phyloP scores from a whole-genome alignment of 2,329 filamentous ascomycete genomes.

The Talaromyces rugulosus region DNA sequence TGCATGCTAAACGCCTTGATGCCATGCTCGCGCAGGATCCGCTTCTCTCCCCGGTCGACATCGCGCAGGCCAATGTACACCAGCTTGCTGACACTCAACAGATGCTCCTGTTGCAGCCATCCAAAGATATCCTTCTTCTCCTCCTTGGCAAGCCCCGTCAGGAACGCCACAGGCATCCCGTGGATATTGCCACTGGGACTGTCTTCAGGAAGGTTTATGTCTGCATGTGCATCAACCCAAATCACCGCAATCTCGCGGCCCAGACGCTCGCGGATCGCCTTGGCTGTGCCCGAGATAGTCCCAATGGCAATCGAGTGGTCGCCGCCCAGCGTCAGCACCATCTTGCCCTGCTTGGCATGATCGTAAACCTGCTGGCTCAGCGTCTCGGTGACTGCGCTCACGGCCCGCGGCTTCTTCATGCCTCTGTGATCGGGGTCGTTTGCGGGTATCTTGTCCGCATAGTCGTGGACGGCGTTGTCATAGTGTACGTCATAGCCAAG shows the following conservation, averaged over 20 bases:
- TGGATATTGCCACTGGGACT: conserved; percentile 91
- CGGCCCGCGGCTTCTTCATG: conserved; percentile 91
- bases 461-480: conserved; percentile 76
- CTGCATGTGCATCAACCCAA: conserved; percentile 97
- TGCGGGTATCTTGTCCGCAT: conserved; percentile 67
- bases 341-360: conserved; percentile 75
- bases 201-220: conserved; percentile 94
- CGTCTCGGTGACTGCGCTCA: conserved; percentile 76
- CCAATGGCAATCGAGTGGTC: conserved; percentile 97
- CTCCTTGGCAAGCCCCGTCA: conserved; percentile 78
- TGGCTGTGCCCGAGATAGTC: conserved; percentile 80
- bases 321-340: conserved; percentile 89
- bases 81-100: conserved; percentile 70
- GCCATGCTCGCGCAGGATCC: conserved; percentile 77
- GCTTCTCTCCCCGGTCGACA: conserved; percentile 91
- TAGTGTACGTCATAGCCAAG: conserved; percentile 85
- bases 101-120: conserved; percentile 66
- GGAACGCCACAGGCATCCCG: conserved; percentile 93
- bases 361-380: conserved; percentile 82
- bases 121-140: conserved; percentile 77
- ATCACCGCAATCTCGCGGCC: conserved; percentile 85
- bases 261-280: conserved; percentile 78
- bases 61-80: conserved; percentile 96
- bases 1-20: conserved; percentile 99
- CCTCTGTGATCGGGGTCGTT: conserved; percentile 73